phyloP scores from a whole-genome alignment of 495 filamentous ascomycete species.

The Podospora conica region DNA sequence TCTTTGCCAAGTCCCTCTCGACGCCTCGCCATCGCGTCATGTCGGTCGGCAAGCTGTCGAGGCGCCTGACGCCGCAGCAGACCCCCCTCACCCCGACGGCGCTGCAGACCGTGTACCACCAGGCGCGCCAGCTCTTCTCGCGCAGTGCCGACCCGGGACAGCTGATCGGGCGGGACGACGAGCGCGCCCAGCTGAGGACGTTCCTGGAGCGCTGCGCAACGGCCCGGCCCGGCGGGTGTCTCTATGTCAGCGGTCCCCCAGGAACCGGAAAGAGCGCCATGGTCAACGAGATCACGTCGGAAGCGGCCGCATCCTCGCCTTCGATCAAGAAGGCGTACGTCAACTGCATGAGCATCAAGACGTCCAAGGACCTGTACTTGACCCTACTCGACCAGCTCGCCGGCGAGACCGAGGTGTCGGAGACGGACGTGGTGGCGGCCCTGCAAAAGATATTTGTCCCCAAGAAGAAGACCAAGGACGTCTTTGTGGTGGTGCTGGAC shows the following conservation, averaged over 20 bases:
- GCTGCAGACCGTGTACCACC: slow-evolving; percentile 70
- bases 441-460: slow-evolving; percentile 60
- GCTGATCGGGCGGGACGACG: slow-evolving; percentile 76
- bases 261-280: slow-evolving; percentile 96
- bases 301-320: slow-evolving; percentile 41
- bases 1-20: slow-evolving; percentile 36
- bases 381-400: slow-evolving; percentile 55
- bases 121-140: slow-evolving; percentile 80
- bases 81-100: slow-evolving; percentile 59
- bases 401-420: slow-evolving; percentile 31
- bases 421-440: slow-evolving; percentile 51
- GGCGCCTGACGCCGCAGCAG: slow-evolving; percentile 46
- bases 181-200: slow-evolving; percentile 59
- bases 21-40: slow-evolving; percentile 46
- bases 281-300: slow-evolving; percentile 67
- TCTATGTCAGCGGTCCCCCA: slow-evolving; percentile 93
- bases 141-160: slow-evolving; percentile 66
- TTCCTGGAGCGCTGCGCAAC: slow-evolving; percentile 64
- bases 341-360: slow-evolving; percentile 95
- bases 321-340: slow-evolving; percentile 65
- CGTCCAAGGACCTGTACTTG: slow-evolving; percentile 70
- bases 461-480: slow-evolving; percentile 47
- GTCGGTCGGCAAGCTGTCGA: slow-evolving; percentile 45
- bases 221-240: slow-evolving; percentile 64
- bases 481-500: slow-evolving; percentile 79